Evolutionary conservation across 2,329 filamentous ascomycete species (phyloP).

Genomic region (Catunica adiposa): DNA sequence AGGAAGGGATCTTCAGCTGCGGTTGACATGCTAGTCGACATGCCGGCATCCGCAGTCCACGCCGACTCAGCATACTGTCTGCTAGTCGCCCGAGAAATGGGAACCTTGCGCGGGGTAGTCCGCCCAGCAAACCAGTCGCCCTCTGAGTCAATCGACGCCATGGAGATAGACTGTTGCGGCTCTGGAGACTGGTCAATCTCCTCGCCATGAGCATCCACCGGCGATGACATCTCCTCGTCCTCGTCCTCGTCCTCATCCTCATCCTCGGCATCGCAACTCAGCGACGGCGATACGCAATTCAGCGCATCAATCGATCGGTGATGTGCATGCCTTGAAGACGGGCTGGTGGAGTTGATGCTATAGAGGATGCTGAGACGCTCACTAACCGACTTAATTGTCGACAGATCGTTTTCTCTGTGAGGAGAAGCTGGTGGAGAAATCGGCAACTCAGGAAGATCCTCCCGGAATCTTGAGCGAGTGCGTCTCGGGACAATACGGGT

Average conservation of each 20-base stretch:
- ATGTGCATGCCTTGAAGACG: conserved; percentile 2
- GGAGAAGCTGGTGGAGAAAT: conserved; percentile 67
- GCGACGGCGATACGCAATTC: conserved; percentile 7
- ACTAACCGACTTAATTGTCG: conserved; percentile 14
- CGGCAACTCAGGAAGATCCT: conserved; percentile 76
- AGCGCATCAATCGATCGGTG: conserved; percentile 14
- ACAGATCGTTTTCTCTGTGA: conserved; percentile 12
- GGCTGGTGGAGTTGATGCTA: conserved; percentile 8
- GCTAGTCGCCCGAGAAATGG: conserved; percentile 17
- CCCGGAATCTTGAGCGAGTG: conserved; percentile 78
- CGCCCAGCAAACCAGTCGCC: conserved; percentile 87
- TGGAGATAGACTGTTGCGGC: conserved; percentile 54
- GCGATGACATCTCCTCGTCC: background rate
- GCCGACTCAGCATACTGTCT: conserved; percentile 33
- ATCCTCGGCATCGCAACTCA: conserved; percentile 14
- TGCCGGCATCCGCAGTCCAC: conserved; percentile 33
- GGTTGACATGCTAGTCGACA: conserved; percentile 1
- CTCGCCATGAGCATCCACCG: background rate
- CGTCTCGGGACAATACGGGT: conserved; percentile 45
- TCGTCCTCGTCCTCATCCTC: conserved; percentile 18
- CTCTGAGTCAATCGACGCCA: conserved; percentile 90
- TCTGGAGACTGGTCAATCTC: conserved; percentile 30
- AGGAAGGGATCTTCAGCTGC: conserved; percentile 6
- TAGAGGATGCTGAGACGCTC: conserved; percentile 11
- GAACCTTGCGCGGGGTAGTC: conserved; percentile 12